Conservation (phyloP, 1,284 basidiomycete genomes). For the Taiwanofungus camphoratus region DNA sequence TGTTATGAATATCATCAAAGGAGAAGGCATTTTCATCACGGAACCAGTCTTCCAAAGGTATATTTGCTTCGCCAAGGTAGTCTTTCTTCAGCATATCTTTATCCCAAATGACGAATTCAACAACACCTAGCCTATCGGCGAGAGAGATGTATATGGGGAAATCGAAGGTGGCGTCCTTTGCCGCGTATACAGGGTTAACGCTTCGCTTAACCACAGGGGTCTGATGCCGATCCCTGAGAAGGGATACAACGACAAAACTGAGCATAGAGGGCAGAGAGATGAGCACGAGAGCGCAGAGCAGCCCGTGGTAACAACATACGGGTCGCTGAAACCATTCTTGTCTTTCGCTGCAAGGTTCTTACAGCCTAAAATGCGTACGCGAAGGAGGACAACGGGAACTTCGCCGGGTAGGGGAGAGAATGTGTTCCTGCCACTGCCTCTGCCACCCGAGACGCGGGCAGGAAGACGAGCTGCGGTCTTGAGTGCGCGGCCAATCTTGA, state of each 20-base stretch:
- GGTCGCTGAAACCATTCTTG: constrained; percentile 64
- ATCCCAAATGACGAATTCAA: constrained; percentile 93
- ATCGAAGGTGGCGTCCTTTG: constrained; percentile 81
- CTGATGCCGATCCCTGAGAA: constrained; percentile 61
- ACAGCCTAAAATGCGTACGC: constrained; percentile 63
- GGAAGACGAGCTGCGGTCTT: constrained; percentile 42
- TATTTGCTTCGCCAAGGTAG: constrained; percentile 84
- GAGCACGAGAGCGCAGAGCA: not conserved
- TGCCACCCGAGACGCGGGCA: constrained; percentile 37
- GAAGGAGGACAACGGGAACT: constrained; percentile 55
- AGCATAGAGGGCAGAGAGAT: too few relatives aligned
- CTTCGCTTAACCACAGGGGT: constrained; percentile 81
- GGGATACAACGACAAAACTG: constrained; percentile 70
- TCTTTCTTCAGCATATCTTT: constrained; percentile 87
- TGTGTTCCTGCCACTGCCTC: constrained; percentile 33
- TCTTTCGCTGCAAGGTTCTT: constrained; percentile 57
- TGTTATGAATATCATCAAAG: constrained; percentile 56
- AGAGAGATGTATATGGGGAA: constrained; percentile 77
- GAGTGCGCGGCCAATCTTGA: constrained; percentile 43
- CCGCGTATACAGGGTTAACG: constrained; percentile 67
- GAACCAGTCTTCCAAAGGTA: constrained; percentile 83
- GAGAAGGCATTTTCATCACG: constrained; percentile 40
- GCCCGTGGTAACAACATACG: constrained; percentile 42
- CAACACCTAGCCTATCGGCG: constrained; percentile 64
- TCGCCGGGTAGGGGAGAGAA: constrained; percentile 56